Percentiles rank a stretch among this genome's conserved stretches.
phyloP scores from a whole-genome alignment of 2,329 filamentous ascomycete species.

The Aureobasidium pullulans region DNA sequence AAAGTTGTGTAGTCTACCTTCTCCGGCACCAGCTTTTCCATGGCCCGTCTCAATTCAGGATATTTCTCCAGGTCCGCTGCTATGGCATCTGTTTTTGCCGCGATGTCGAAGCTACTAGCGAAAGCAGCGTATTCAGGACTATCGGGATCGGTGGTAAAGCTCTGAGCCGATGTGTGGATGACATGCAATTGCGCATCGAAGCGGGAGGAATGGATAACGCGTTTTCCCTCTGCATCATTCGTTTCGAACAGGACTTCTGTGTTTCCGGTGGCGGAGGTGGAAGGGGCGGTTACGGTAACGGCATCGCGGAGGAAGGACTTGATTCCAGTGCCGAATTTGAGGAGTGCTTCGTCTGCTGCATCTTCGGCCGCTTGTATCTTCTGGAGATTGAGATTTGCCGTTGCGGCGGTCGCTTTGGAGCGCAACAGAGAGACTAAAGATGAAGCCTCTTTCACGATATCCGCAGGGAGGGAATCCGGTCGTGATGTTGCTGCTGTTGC shows the following conservation, averaged over 20 bases:
- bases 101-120: slow-evolving; percentile 67
- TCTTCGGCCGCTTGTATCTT: slow-evolving; percentile 90
- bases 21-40: slow-evolving; percentile 95
- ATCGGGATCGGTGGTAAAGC: slow-evolving; percentile 73
- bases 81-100: slow-evolving; percentile 78
- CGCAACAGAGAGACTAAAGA: slow-evolving; percentile 70
- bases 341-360: slow-evolving; percentile 86
- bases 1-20: slow-evolving; percentile 82
- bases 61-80: slow-evolving; percentile 77
- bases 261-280: slow-evolving; percentile 18
- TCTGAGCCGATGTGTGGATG: slow-evolving; percentile 77
- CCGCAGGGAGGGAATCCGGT: slow-evolving; percentile 40
- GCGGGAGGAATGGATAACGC: slow-evolving; percentile 87
- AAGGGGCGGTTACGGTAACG: slow-evolving; percentile 74
- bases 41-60: slow-evolving; percentile 72
- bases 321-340: slow-evolving; percentile 86
- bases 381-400: slow-evolving; percentile 49
- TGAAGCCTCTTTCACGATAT: slow-evolving; percentile 49
- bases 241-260: slow-evolving; percentile 77
- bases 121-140: slow-evolving; percentile 62
- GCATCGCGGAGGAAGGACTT: slow-evolving; percentile 86
- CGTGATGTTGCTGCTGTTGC: slow-evolving; percentile 22
- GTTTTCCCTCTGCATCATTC: slow-evolving; percentile 78
- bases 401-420: slow-evolving; percentile 62
- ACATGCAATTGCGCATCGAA: slow-evolving; percentile 95